These are phyloP conservation scores for Pseudogymnoascus sp. DNA, from an alignment of 2,329 filamentous ascomycete species.

Conservation along the genomic window DNA sequence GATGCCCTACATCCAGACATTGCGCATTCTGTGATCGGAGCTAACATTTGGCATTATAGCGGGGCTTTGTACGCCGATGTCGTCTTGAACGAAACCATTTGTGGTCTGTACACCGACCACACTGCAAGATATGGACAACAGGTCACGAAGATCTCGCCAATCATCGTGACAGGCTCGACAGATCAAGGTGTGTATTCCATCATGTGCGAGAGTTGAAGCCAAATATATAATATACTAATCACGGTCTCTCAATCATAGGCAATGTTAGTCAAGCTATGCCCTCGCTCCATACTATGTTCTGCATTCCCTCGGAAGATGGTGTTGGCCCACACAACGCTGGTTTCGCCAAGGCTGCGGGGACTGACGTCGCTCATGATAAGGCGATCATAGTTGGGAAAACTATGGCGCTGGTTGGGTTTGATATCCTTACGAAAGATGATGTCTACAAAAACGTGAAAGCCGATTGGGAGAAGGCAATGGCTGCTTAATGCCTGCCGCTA, in stretches of 20 bases:
- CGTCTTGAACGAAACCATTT: slow-evolving; percentile 47
- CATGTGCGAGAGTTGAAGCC: not conserved
- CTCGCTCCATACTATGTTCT: slow-evolving; percentile 46
- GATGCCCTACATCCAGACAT: not conserved
- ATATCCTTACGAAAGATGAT: slow-evolving; percentile 38
- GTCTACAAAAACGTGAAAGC: slow-evolving; percentile 38
- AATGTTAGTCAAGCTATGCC: slow-evolving; percentile 53
- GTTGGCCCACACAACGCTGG: slow-evolving; percentile 47
- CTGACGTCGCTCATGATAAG: slow-evolving; percentile 39
- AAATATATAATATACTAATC: not conserved
- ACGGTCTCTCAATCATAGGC: slow-evolving; percentile 33
- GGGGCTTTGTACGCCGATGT: slow-evolving; percentile 46
- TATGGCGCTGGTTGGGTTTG: slow-evolving; percentile 41
- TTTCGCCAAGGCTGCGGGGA: slow-evolving; percentile 46
- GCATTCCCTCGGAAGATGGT: slow-evolving; percentile 40
- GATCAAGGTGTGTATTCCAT: slow-evolving; percentile 49
- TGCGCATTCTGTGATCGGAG: not conserved
- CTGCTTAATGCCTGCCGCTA: not conserved
- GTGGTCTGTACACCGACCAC: slow-evolving; percentile 37
- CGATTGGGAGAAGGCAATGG: slow-evolving; percentile 30
- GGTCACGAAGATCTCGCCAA: slow-evolving; percentile 34
- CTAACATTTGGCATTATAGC: not conserved
- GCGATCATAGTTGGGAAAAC: slow-evolving; percentile 42
- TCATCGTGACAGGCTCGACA: slow-evolving; percentile 37
- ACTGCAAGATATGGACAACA: slow-evolving; percentile 37